Evolutionary conservation across 768 basidiomycete genomes (phyloP).

Genomic region (Daedalea quercina): DNA sequence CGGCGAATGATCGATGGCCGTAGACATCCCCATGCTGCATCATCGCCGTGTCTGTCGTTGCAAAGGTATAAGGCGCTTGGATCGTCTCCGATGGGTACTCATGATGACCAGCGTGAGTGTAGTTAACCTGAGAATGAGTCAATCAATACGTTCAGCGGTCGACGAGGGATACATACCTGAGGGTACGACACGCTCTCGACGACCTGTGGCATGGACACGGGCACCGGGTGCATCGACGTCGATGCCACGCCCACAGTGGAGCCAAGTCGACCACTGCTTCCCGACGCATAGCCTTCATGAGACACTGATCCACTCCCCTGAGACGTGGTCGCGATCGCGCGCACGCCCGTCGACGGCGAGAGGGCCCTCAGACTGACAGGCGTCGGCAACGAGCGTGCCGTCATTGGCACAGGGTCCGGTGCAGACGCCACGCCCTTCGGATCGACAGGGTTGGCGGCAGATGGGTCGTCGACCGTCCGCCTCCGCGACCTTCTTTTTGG

Average conservation of each 20-base stretch:
- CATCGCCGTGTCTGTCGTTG: background rate
- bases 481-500: constrained; percentile 15
- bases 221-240: background rate
- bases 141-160: background rate
- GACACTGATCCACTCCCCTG: background rate
- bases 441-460: background rate
- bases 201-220: background rate
- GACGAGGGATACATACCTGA: background rate
- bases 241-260: background rate
- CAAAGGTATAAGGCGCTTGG: background rate
- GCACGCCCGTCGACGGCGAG: background rate
- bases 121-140: background rate
- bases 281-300: background rate
- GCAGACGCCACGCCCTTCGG: background rate
- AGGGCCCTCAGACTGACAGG: background rate
- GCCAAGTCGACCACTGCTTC: background rate
- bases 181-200: background rate
- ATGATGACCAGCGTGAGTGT: background rate
- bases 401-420: background rate
- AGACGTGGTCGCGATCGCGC: background rate
- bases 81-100: background rate
- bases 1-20: background rate
- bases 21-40: background rate
- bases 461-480: background rate
- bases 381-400: background rate